Conservation (phyloP, 768 basidiomycete genomes). For the Amanita rubescens region DNA sequence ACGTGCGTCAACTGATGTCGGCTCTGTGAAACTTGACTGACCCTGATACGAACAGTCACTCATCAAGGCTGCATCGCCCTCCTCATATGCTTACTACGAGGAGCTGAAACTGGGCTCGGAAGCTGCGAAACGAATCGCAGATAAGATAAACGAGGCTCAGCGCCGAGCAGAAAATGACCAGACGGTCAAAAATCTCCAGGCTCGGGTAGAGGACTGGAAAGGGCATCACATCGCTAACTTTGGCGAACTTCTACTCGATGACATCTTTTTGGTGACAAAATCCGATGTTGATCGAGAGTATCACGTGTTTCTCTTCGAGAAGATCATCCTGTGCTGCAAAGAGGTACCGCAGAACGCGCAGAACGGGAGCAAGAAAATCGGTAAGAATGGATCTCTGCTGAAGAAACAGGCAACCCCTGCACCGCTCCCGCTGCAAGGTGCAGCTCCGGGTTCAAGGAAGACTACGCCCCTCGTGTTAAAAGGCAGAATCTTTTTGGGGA, state of each 20-base stretch:
- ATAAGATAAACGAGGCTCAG: slow-evolving; percentile 93
- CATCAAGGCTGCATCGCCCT: slow-evolving; percentile 59
- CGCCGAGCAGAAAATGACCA: slow-evolving; percentile 86
- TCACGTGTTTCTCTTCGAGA: slow-evolving; percentile 97
- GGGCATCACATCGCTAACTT: slow-evolving; percentile 94
- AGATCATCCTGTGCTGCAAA: slow-evolving; percentile 98
- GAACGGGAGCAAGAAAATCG: slow-evolving; percentile 57
- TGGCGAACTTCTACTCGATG: slow-evolving; percentile 89
- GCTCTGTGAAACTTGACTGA: not conserved
- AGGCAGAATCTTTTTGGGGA: slow-evolving; percentile 94
- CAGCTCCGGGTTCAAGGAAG: slow-evolving; percentile 43
- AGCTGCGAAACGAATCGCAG: slow-evolving; percentile 88
- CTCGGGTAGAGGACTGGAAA: slow-evolving; percentile 97
- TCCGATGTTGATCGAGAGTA: slow-evolving; percentile 96
- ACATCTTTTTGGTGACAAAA: slow-evolving; percentile 93
- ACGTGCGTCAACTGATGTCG: slow-evolving; percentile 43
- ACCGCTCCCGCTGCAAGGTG: slow-evolving; percentile 38
- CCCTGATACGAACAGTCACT: slow-evolving; percentile 43
- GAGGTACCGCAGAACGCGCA: slow-evolving; percentile 60
- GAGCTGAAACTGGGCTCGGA: slow-evolving; percentile 81
- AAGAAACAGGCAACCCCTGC: slow-evolving; percentile 67
- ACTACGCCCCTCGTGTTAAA: slow-evolving; percentile 83
- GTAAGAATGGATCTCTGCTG: slow-evolving; percentile 83
- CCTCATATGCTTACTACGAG: slow-evolving; percentile 62
- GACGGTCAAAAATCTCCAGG: slow-evolving; percentile 79